These are phyloP conservation scores for Pochonia chlamydosporia DNA, from an alignment of 2,329 filamentous ascomycete genomes.

Conservation along the genomic window DNA sequence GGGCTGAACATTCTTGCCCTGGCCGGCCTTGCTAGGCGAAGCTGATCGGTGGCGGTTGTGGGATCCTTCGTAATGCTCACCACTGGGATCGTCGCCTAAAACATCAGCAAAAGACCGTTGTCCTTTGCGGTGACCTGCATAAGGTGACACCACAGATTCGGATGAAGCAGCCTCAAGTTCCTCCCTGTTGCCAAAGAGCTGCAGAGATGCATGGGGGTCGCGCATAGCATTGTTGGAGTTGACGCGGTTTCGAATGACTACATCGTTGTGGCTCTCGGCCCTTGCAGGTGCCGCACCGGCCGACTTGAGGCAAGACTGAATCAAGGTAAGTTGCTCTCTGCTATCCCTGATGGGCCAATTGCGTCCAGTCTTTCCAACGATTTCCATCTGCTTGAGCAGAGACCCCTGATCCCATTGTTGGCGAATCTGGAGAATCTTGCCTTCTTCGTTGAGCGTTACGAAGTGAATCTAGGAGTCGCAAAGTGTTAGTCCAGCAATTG, in stretches of 20 bases:
- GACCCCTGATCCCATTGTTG: conserved; percentile 94
- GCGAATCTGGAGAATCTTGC: conserved; percentile 81
- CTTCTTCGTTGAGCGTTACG: conserved; percentile 70
- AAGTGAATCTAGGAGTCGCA: conserved; percentile 64
- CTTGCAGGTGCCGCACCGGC: conserved; percentile 29
- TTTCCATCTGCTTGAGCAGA: conserved; percentile 85
- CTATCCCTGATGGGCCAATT: conserved; percentile 95
- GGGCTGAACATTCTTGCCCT: conserved; percentile 55
- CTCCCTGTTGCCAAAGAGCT: conserved; percentile 68
- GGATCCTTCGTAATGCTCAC: conserved; percentile 36
- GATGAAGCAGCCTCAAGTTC: conserved; percentile 46
- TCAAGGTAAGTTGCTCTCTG: conserved; percentile 74
- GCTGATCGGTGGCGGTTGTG: conserved; percentile 43
- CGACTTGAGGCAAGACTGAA: conserved; percentile 54
- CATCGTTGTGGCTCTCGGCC: conserved; percentile 29
- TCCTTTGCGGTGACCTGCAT: conserved; percentile 49
- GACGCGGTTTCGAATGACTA: conserved; percentile 40
- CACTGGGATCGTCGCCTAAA: conserved; percentile 46
- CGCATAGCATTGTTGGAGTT: conserved; percentile 50
- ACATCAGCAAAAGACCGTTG: conserved; percentile 73
- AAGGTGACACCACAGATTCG: conserved; percentile 51
- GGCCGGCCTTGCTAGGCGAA: conserved; percentile 45
- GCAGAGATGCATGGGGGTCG: conserved; percentile 65
- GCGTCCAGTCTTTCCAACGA: conserved; percentile 83
- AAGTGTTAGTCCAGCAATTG: conserved; percentile 3